A percentile compares a stretch with the other conserved stretches of the same genome.
Conservation (phyloP, 306 rosid species). For the Cajanus cajan region DNA sequence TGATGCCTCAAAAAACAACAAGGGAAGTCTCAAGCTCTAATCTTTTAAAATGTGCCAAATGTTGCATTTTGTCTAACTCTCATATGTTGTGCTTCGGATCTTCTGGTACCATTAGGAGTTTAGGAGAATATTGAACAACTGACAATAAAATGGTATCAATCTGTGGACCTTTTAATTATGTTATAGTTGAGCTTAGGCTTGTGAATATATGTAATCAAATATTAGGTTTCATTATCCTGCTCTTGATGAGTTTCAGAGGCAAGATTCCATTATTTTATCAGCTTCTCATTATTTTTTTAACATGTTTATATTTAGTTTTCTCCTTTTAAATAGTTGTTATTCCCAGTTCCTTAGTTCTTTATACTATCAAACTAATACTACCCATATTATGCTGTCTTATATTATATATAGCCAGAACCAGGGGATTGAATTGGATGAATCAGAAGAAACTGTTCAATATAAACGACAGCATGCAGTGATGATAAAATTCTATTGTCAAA, state of each 20-base stretch:
- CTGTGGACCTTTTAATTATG: neutral
- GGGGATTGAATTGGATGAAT: neutral
- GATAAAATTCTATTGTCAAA: neutral
- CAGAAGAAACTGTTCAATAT: neutral
- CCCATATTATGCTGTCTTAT: neutral
- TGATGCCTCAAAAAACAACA: conserved; percentile 33
- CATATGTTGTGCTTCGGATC: conserved; percentile 2
- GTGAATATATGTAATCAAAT: conserved; percentile 2
- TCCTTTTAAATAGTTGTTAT: neutral
- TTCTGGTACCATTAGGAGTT: neutral
- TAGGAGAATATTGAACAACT: neutral
- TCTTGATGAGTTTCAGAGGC: conserved; percentile 4
- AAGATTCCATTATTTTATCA: neutral
- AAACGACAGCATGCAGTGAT: neutral
- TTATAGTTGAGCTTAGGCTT: neutral
- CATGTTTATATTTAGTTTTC: neutral
- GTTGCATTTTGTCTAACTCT: conserved; percentile 60
- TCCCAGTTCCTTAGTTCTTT: neutral
- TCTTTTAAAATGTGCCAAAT: conserved; percentile 53
- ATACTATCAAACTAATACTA: neutral
- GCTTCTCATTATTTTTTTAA: neutral
- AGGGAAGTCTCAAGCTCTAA: conserved; percentile 42
- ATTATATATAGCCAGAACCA: neutral
- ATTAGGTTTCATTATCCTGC: conserved; percentile 1
- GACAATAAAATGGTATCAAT: neutral